A percentile compares a stretch with the other conserved stretches of the same genome.
Conservation (phyloP, 2,329 filamentous ascomycete genomes). For the Samsoniella hepiali region DNA sequence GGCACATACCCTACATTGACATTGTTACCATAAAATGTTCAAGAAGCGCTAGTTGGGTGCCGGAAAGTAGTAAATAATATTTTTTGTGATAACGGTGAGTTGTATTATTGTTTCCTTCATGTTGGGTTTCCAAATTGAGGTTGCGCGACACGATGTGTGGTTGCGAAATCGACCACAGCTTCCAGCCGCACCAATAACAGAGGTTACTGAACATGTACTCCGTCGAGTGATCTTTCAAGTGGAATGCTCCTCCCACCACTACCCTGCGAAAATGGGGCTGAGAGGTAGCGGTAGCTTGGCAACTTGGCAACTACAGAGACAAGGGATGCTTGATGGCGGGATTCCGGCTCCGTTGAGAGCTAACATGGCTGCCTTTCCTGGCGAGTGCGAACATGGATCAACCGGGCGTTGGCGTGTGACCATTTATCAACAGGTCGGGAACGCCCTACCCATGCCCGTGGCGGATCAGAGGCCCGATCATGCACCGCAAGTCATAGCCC, state of each 20-base stretch:
- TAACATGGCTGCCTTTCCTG: background rate
- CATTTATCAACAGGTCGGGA: background rate
- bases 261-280: too few species aligned
- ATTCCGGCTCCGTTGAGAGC: background rate
- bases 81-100: too few species aligned
- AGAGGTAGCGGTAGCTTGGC: background rate
- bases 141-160: background rate
- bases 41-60: too few species aligned
- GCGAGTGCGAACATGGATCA: background rate
- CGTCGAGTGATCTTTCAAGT: too few species aligned
- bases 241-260: too few species aligned
- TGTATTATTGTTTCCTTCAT: too few species aligned
- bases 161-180: background rate
- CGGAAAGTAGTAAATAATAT: too few species aligned
- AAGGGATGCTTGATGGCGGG: background rate
- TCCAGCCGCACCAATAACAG: background rate
- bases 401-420: background rate
- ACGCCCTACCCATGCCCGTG: background rate
- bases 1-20: background rate
- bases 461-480: conserved; percentile 11
- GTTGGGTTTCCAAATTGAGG: too few species aligned
- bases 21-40: too few species aligned
- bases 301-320: background rate
- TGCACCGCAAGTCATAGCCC: background rate
- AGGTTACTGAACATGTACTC: background rate